Evolutionary conservation across 2,329 filamentous ascomycete genomes (phyloP), one percentile per base, ranked within the genome.

Genomic region (Alternaria angustiovoidea): DNA sequence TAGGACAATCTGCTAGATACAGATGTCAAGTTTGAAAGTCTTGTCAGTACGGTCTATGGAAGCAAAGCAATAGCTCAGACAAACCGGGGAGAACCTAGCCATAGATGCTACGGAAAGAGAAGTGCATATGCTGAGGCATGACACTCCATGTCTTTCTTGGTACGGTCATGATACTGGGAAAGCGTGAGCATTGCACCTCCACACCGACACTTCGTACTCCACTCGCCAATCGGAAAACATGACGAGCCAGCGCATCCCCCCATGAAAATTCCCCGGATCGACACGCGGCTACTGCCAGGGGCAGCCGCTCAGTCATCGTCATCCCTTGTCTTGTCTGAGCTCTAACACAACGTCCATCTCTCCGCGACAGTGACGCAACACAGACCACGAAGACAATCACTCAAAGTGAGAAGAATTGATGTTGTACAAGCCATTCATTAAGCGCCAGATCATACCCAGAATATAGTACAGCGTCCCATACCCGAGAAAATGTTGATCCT

Each of bases 381-480:
- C 20, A 4, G 16, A 14, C 5, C 3, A 34, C 7, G 36, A 18
- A 26, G 4, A 5, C 18, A 22, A 4, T 54, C 14, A 54, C 26
- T 34, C 20, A 18, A 18, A 36, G 30, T 18, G 22, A 41, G 38
- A 41, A 54, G 43, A 32, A 48, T 24, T 9, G 12, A 20, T 54
- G 36, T 52, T 57, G 58, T 68, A 68, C 71, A 72, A 69, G 65
- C 64, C 63, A 64, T 65, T 61, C 65, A 69, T 69, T 62, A 42
- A 57, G 62, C 54, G 59, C 67, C 65, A 65, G 66, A 63, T 66
- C 58, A 63, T 64, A 67, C 68, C 71, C 65, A 66, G 57, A 56
- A 63, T 71, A 71, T 73, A 74, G 72, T 74, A 77, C 66, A 71
- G 62, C 67, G 68, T 68, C 71, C 69, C 60, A 65, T 69, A 64